Evolutionary conservation across 2,329 filamentous ascomycete genomes (phyloP).

Genomic region (Xylariaceae sp.): DNA sequence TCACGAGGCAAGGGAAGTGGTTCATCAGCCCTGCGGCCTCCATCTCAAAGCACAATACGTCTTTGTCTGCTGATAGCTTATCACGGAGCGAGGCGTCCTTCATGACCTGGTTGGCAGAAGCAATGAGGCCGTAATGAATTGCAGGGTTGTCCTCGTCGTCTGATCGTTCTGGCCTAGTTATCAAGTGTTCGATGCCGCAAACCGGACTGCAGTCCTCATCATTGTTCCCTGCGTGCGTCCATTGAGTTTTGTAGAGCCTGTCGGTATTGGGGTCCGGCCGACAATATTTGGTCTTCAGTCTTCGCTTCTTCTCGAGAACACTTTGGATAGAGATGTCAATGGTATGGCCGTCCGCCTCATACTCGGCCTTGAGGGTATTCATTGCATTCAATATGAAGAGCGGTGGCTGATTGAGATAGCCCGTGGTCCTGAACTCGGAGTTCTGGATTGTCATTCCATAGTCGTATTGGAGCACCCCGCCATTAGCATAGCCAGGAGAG

Average conservation of each 20-base stretch:
- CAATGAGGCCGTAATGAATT: slow-evolving; percentile 31
- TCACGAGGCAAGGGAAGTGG: neutral
- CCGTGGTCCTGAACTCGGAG: neutral
- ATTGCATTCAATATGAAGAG: neutral
- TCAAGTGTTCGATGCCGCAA: slow-evolving; percentile 5
- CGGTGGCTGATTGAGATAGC: neutral
- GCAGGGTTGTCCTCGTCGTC: slow-evolving; percentile 18
- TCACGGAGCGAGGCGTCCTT: neutral
- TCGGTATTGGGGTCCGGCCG: neutral
- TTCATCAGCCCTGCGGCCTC: neutral
- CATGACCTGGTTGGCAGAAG: neutral
- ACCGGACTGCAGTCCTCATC: neutral
- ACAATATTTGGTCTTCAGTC: neutral
- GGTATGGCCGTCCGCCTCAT: neutral
- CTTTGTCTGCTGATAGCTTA: neutral
- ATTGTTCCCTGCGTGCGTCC: neutral
- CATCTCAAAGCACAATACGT: slow-evolving; percentile 1
- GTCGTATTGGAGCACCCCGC: neutral
- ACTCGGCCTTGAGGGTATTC: neutral
- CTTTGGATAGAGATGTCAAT: neutral
- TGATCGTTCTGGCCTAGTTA: neutral
- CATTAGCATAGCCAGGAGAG: no score
- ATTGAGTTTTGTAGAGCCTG: neutral
- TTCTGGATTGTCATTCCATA: neutral
- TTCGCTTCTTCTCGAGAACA: neutral